Evolutionary conservation across 1,139 yeast genomes (phyloP), one percentile per base, ranked within the genome.

Genomic region (Yamadazyma membranifaciens): DNA sequence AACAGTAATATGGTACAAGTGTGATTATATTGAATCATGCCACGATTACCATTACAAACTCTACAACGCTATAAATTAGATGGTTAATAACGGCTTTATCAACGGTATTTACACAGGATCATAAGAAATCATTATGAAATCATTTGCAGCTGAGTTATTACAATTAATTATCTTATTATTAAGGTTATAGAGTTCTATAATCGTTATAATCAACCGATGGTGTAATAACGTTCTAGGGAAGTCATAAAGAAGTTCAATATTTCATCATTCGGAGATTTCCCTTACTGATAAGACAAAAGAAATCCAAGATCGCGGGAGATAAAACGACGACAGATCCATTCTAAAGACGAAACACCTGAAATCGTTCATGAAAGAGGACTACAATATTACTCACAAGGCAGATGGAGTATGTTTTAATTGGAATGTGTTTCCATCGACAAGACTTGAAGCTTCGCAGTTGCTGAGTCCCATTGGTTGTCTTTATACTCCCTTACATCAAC

Each of bases 361-460:
- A 20, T 6, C 6, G 29, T 27, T 12, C 29, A 44, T 45, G 48
- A 45, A 43, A 30, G 37, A 45, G 33, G 48, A 41, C 25, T 40
- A 47, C 33, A 27, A 41, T 9, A 26, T 34, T 4, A 15, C 43
- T 9, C 9, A 29, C 9, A 13, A 34, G 12, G 41, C 39, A 1
- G 49, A 47, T 27, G 52, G 52, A 3, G 37, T 50, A 11, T 15
- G 34, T 13, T 78, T 78, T 66, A 78, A 78, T 50, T 80, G 83
- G 83, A 75, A 78, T 52, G 64, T 75, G 2, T 71, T 80, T 48
- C 75, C 76, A 0, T 57, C 64, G 16, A 69, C 75, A 0, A 53
- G 71, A 29, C 50, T 67, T 7, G 75, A 70, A 43, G 63, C 60
- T 7, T 52, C 63, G 0, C 61, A 54, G 25, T 44, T 68, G 33